Conservation (phyloP, 148 eudicot genomes). For the Gaultheria prostrata region DNA sequence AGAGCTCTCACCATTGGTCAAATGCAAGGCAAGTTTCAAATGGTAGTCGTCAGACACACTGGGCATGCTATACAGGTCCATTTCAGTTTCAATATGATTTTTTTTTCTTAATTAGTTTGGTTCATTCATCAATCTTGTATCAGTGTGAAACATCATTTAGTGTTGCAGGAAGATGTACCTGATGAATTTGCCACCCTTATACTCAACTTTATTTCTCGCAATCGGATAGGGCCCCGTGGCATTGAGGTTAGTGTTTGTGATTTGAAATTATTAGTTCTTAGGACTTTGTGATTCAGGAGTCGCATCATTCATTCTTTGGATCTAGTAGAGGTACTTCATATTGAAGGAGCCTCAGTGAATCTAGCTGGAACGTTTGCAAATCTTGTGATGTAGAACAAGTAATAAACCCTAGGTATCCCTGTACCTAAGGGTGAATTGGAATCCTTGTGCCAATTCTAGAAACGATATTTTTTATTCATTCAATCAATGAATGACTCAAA, state of each 20-base stretch:
- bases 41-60: conserved; percentile 89
- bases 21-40: conserved; percentile 99
- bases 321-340: neutral
- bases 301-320: neutral
- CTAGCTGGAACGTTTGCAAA: neutral
- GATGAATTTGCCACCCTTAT: conserved; percentile 73
- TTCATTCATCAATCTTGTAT: neutral
- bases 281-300: neutral
- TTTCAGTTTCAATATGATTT: neutral
- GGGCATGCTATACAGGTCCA: conserved; percentile 97
- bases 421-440: no score
- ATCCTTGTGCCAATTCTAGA: no score
- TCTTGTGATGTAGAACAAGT: no score
- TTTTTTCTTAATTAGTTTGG: neutral
- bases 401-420: no score
- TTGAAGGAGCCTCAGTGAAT: neutral
- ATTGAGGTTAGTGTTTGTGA: conserved; percentile 65
- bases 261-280: neutral
- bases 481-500: no score
- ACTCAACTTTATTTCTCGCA: conserved; percentile 78
- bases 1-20: conserved; percentile 97
- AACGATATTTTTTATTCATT: no score
- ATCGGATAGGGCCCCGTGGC: conserved; percentile 82
- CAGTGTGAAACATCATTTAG: neutral
- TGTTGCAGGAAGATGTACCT: conserved; percentile 83